Base-by-base conservation (phyloP, 2,329 filamentous ascomycete genomes). In the Pseudogymnoascus sp. region DNA sequence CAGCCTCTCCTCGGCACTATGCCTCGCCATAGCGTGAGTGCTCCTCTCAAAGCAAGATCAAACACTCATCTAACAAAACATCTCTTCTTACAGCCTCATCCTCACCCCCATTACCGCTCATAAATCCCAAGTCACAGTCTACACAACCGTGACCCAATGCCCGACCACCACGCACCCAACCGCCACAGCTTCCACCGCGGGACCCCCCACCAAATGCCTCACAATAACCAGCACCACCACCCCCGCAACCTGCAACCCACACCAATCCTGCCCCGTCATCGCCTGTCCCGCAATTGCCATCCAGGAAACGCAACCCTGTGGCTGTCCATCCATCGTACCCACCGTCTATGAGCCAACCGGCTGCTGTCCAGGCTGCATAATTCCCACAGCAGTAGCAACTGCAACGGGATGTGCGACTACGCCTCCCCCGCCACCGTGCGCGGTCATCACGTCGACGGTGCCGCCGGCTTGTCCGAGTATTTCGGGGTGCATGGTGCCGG, bases 401-500 rank as follows among this genome's bases (percentile, higher is more conserved):
- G 25, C 21, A 3, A 48, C 43, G 21, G 21, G 11, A 13, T 48
- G 43, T 25, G 1, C 43, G 6, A 48, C 43, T 2, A 25, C 43
- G 25, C 48, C 48, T 2, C 48, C 48, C 2, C 48, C 48, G 1
- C 45, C 45, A 3, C 48, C 48, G 1, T 54, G 48, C n/a, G 48
- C 48, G 7, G 48, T 54, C 25, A 11, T 54, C 48, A 54, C 48
- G 48, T 16, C 23, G 14, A 31, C 23, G 25, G 14, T 16, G 25
- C 48, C 48, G 48, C 48, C 48, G 23, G 48, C 48, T 16, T 54
- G 48, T n/a, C 48, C 48, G 23, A 54, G 48, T n/a, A 54, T 54
- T 16, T 28, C 48, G 6, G 48, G 48, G 23, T 54, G 48, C n/a
- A 11, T 16, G 25, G 7, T 11, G 14, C 48, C 25, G 25, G 48